Evolutionary conservation across 805 yeast species (phyloP), one percentile per base, ranked within the genome.

Genomic region (Candida cerambycidarum): DNA sequence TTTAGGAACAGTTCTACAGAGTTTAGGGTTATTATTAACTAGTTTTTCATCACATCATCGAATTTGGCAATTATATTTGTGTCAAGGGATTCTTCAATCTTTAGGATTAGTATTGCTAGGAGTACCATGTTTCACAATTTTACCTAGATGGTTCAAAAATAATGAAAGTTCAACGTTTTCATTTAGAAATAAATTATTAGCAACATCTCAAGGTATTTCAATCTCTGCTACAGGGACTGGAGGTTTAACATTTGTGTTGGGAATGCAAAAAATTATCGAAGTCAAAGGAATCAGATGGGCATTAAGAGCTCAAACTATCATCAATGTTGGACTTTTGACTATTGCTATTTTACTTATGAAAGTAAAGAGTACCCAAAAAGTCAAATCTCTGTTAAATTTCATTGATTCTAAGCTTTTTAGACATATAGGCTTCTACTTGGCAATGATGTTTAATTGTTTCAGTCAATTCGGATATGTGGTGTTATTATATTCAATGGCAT

Each of bases 71-170:
- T 55, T 85, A 9, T 81, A 73, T 52, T 57, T 81, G 30, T 77
- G 86, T 5, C 89, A 85, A 59, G 90, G 90, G 21, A 66, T 82
- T 2, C 46, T 84, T 31, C 74, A 73, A 39, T 85, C 88, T 19
- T 54, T 78, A 21, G 82, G 82, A 3, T 57, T 79, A 50, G 79
- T 86, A 0, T 58, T 79, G 10, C 64, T 80, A 29, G 75, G 78
- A 41, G 69, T 80, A 3, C 83, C 90, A 1, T 79, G 78, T 5
- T 63, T 79, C 13, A 70, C 79, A 2, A 59, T 83, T 7, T 53
- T 85, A 21, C 88, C 89, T 73, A n/a, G 80, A 79, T 1, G 53
- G 66, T 38, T 25, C 29, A 25, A 11, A 25, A 25, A 25, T 25
- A 25, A 25, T 25, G 13, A 25, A 11, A 11, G 29, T 11, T 5